These are phyloP conservation scores for Elymus sibiricus DNA, from an alignment of 176 grass and related monocot genomes.

Conservation along the genomic window DNA sequence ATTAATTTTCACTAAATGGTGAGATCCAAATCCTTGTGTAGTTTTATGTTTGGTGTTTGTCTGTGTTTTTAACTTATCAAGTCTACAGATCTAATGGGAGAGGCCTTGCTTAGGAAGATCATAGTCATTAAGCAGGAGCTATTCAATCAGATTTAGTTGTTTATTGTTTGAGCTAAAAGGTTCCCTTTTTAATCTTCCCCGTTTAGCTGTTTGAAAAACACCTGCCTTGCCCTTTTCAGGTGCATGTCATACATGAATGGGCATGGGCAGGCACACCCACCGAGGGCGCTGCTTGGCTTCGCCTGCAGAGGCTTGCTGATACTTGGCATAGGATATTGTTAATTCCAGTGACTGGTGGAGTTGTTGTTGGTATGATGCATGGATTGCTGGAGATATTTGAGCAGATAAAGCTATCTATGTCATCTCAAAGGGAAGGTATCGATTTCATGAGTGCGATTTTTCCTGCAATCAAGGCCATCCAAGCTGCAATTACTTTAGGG, in stretches of 20 bases:
- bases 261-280: slow-evolving; percentile 97
- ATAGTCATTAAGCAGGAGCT: not conserved
- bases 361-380: slow-evolving; percentile 99
- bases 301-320: slow-evolving; percentile 83
- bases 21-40: not conserved
- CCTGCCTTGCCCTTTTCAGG: slow-evolving; percentile 40
- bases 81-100: not conserved
- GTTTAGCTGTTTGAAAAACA: slow-evolving; percentile 4
- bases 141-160: not conserved
- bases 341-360: slow-evolving; percentile 94
- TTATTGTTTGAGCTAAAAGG: not conserved
- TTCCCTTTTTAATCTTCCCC: not conserved
- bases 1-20: not conserved
- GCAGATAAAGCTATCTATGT: slow-evolving; percentile 82
- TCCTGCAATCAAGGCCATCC: slow-evolving; percentile 91
- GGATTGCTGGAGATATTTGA: slow-evolving; percentile 92
- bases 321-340: slow-evolving; percentile 97
- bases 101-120: not conserved
- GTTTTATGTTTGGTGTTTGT: not conserved
- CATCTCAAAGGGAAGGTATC: slow-evolving; percentile 74
- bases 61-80: not conserved
- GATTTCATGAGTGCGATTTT: slow-evolving; percentile 75
- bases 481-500: slow-evolving; percentile 87
- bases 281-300: slow-evolving; percentile 93
- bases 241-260: slow-evolving; percentile 96